Conservation (phyloP, 2,329 filamentous ascomycete genomes). For the Aspergillus sp. region DNA sequence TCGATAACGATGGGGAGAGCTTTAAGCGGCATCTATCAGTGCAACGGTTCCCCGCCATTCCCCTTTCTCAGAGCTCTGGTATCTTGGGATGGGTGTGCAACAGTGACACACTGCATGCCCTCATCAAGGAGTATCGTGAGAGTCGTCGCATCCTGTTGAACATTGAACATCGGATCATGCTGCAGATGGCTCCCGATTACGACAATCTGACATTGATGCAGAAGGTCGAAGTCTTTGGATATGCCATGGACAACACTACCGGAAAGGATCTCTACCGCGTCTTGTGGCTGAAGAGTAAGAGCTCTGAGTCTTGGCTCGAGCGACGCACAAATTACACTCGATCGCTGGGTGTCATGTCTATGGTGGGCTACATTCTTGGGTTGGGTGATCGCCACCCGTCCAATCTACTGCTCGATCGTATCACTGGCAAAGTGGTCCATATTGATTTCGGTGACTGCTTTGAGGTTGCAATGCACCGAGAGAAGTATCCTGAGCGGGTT, state of each 20-base stretch:
- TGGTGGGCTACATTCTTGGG: slow-evolving; percentile 99
- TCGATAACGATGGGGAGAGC: slow-evolving; percentile 90
- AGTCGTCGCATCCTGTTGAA: slow-evolving; percentile 96
- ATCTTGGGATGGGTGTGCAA: slow-evolving; percentile 95
- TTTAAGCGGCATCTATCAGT: slow-evolving; percentile 98
- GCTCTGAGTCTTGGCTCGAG: slow-evolving; percentile 95
- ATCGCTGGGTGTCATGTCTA: slow-evolving; percentile 98
- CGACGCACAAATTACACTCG: slow-evolving; percentile 98
- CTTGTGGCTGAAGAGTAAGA: slow-evolving; percentile 98
- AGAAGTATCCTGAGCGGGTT: slow-evolving; percentile 96
- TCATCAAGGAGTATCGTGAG: slow-evolving; percentile 97
- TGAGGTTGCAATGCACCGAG: slow-evolving; percentile 98
- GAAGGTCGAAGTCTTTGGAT: slow-evolving; percentile 99
- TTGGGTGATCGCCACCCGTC: slow-evolving; percentile 95
- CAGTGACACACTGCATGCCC: slow-evolving; percentile 92
- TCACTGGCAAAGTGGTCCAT: slow-evolving; percentile 95
- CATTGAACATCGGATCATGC: slow-evolving; percentile 99
- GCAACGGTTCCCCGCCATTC: slow-evolving; percentile 94
- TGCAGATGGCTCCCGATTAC: slow-evolving; percentile 99
- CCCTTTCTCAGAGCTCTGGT: slow-evolving; percentile 92
- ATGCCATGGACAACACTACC: slow-evolving; percentile 97
- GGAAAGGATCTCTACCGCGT: slow-evolving; percentile 98
- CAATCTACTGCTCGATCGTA: slow-evolving; percentile 93
- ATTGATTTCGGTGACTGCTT: slow-evolving; percentile 99
- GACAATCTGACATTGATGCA: slow-evolving; percentile 99